A percentile compares a stretch with the other conserved stretches of the same genome.
Conservation (phyloP, 371 early-diverging fungal species). For the Mucor indicus region DNA sequence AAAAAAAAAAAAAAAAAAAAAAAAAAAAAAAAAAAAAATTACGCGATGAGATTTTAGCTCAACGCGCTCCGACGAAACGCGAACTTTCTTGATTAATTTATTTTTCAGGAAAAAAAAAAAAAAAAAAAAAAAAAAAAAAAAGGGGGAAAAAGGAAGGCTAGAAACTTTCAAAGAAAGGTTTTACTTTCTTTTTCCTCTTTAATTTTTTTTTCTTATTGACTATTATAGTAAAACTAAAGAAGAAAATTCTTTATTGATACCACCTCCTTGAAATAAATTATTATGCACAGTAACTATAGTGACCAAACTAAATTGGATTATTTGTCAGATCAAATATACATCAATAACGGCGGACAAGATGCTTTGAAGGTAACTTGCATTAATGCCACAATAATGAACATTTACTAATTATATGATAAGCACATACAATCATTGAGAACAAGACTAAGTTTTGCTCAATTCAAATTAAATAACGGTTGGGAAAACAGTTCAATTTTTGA, state of each 20-base stretch:
- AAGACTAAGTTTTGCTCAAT: slow-evolving; percentile 35
- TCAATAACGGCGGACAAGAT: slow-evolving; percentile 1
- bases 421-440: slow-evolving; percentile 32
- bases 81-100: not conserved
- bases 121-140: not conserved
- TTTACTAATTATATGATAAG: slow-evolving; percentile 5
- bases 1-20: slow-evolving; percentile 9
- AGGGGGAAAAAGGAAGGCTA: no score
- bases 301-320: not conserved
- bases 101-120: not conserved
- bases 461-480: slow-evolving; percentile 43
- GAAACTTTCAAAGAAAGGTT: no score
- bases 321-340: not conserved
- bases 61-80: slow-evolving; percentile 1
- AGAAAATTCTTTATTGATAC: no score
- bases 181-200: not conserved
- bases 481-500: slow-evolving; percentile 30
- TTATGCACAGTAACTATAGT: slow-evolving; percentile 7
- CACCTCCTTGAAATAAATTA: not conserved
- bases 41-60: not conserved
- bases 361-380: slow-evolving; percentile 1
- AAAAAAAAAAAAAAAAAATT: not conserved
- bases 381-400: not conserved
- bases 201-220: not conserved
- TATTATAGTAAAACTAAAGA: no score